phyloP scores from a whole-genome alignment of 2,329 filamentous ascomycete genomes.

The Aspergillus ustus region DNA sequence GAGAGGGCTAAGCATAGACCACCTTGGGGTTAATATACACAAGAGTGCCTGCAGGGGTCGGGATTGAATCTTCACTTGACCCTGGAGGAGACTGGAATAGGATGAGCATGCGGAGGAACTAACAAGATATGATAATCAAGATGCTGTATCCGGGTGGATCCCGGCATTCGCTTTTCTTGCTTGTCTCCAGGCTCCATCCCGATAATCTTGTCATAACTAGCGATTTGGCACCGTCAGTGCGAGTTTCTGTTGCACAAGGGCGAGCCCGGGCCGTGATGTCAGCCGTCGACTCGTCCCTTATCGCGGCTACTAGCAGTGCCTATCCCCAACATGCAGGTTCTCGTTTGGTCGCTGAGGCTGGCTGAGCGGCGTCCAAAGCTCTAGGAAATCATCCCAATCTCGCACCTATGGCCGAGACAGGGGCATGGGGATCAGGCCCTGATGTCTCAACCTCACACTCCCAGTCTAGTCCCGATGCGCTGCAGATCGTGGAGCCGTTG shows the following conservation, averaged over 20 bases:
- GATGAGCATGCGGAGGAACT: neutral
- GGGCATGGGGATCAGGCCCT: neutral
- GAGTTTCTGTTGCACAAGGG: neutral
- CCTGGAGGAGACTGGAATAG: neutral
- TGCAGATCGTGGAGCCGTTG: constrained; percentile 16
- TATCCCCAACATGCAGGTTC: neutral
- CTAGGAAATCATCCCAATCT: neutral
- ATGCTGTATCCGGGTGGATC: constrained; percentile 4
- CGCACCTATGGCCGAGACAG: neutral
- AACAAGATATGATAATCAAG: constrained; percentile 2
- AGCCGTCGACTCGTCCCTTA: neutral
- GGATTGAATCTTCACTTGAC: neutral
- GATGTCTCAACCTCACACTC: neutral
- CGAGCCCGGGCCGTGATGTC: neutral
- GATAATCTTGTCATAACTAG: constrained; percentile 2
- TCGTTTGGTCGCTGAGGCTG: neutral
- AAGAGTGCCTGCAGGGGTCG: neutral
- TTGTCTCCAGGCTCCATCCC: constrained; percentile 1
- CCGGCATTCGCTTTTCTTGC: constrained; percentile 2
- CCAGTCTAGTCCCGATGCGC: constrained; percentile 4
- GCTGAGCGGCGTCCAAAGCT: neutral
- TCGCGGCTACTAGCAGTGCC: neutral
- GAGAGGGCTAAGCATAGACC: constrained; percentile 7
- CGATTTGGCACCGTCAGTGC: neutral
- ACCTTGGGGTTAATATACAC: neutral